phyloP scores from a whole-genome alignment of 306 rosid species.

The Lagenaria siceraria region DNA sequence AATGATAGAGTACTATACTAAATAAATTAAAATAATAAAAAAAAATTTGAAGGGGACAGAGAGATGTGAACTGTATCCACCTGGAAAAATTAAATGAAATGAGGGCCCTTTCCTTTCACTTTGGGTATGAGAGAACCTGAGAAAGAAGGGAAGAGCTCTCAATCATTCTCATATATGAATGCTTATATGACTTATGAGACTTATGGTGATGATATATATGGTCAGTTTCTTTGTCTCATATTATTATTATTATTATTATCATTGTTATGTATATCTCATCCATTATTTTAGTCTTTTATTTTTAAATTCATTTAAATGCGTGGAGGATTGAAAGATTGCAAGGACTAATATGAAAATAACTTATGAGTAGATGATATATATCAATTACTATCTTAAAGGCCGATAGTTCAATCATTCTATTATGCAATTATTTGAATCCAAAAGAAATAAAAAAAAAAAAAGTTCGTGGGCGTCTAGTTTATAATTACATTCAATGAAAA shows the following conservation, averaged over 20 bases:
- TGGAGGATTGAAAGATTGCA: neutral
- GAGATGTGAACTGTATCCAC: slow-evolving; percentile 28
- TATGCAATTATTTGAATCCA: no score
- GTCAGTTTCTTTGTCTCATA: neutral
- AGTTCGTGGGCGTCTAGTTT: no score
- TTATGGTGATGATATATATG: neutral
- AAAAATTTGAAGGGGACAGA: neutral
- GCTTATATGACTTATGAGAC: neutral
- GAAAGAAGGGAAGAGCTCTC: slow-evolving; percentile 11
- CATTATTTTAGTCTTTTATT: neutral
- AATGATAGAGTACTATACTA: neutral
- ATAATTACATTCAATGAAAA: no score
- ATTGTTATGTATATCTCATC: neutral
- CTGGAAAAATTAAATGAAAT: slow-evolving; percentile 30
- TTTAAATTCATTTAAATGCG: neutral
- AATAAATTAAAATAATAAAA: neutral
- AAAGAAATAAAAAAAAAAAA: no score
- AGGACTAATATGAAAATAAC: no score
- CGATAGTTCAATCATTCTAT: no score
- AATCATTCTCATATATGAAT: slow-evolving; percentile 1
- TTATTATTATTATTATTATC: neutral
- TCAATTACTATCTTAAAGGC: no score
- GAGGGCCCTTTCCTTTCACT: slow-evolving; percentile 19
- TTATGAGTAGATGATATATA: no score
- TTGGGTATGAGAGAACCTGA: slow-evolving; percentile 10